These are phyloP conservation scores for Penicillium brasilianum DNA, from an alignment of 2,329 filamentous ascomycete genomes.

Conservation along the genomic window DNA sequence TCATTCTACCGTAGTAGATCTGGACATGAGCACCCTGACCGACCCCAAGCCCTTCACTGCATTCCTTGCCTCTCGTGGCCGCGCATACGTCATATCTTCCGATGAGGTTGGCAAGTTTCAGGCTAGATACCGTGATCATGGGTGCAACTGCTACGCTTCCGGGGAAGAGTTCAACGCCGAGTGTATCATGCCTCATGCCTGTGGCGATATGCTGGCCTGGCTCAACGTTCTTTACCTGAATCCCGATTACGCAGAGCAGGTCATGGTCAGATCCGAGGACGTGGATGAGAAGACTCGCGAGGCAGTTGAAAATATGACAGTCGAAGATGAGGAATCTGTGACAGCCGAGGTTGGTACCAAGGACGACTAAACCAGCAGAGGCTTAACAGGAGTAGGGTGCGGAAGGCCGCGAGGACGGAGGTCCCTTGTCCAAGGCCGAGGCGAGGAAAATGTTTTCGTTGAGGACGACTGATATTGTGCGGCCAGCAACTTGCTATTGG, in stretches of 20 bases:
- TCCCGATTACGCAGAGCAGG: constrained; percentile 46
- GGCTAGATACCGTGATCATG: constrained; percentile 59
- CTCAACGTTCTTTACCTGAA: constrained; percentile 62
- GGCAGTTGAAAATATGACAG: constrained; percentile 10
- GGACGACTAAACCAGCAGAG: not conserved
- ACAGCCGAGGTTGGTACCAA: not conserved
- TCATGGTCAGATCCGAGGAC: constrained; percentile 34
- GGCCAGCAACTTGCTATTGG: too few species aligned
- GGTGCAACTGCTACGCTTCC: constrained; percentile 72
- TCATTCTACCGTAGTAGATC: constrained; percentile 37
- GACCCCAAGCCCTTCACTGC: constrained; percentile 30
- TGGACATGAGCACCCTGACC: constrained; percentile 21
- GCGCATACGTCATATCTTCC: constrained; percentile 64
- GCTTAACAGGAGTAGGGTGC: not conserved
- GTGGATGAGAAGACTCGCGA: constrained; percentile 17
- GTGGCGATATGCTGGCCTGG: constrained; percentile 63
- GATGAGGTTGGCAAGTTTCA: constrained; percentile 60
- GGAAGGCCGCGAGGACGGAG: not conserved
- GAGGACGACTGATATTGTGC: too few species aligned
- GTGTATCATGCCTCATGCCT: constrained; percentile 63
- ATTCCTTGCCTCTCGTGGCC: constrained; percentile 58
- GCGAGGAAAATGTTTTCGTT: not conserved
- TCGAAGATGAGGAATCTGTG: not conserved
- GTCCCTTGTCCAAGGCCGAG: not conserved
- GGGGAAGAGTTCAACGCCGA: constrained; percentile 66